Evolutionary conservation across 202 grass and related monocot species (phyloP).

Genomic region (Schoenoplectus triqueter): DNA sequence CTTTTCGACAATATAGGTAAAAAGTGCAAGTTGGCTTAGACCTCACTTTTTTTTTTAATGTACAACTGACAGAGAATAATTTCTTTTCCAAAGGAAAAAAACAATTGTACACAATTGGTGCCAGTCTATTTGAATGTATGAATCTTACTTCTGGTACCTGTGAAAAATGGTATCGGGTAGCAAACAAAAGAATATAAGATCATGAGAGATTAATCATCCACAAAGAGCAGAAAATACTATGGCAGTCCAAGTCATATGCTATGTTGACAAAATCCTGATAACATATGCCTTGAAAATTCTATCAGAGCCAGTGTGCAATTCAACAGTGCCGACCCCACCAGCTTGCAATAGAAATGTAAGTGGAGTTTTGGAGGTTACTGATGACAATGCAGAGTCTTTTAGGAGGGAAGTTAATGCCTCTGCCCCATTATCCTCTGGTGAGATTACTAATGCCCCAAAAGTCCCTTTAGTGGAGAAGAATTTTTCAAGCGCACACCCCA

Average conservation of each 20-base stretch:
- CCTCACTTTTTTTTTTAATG: not conserved
- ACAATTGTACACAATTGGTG: not conserved
- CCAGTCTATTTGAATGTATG: not conserved
- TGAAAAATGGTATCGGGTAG: not conserved
- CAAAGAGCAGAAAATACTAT: not conserved
- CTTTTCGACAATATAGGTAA: constrained; percentile 1
- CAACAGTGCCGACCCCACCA: constrained; percentile 16
- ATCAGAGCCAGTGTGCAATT: not conserved
- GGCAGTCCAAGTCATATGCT: not conserved
- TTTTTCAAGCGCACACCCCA: constrained; percentile 69
- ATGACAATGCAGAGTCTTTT: constrained; percentile 42
- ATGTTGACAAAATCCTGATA: constrained; percentile 10
- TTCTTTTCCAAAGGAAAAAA: not conserved
- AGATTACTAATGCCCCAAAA: constrained; percentile 26
- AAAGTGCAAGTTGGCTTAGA: not conserved
- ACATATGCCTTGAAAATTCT: constrained; percentile 22
- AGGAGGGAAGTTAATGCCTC: constrained; percentile 52
- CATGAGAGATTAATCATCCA: not conserved
- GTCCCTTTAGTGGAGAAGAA: constrained; percentile 47
- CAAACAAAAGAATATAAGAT: not conserved
- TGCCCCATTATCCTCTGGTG: constrained; percentile 36
- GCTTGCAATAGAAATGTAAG: constrained; percentile 36
- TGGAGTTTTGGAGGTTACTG: constrained; percentile 30
- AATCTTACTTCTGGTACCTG: not conserved
- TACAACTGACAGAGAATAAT: not conserved